A percentile compares a stretch with the other conserved stretches of the same genome.
phyloP scores from a whole-genome alignment of 1,284 basidiomycete species.

The Malassezia pachydermatis region DNA sequence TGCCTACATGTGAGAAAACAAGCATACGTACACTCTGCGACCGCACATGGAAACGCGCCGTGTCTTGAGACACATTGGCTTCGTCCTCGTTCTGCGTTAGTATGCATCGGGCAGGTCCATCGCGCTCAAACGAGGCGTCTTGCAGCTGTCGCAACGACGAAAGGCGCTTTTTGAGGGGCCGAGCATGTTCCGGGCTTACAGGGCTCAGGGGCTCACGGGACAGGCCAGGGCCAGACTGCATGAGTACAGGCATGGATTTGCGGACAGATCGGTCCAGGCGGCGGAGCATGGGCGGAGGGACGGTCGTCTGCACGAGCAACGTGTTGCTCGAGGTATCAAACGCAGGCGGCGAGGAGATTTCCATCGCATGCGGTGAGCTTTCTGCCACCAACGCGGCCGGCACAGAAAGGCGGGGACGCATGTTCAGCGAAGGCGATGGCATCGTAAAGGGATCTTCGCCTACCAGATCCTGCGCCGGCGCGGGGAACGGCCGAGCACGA shows the following conservation, averaged over 20 bases:
- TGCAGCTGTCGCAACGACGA: slow-evolving; percentile 11
- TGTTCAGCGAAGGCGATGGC: slow-evolving; percentile 21
- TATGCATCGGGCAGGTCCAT: slow-evolving; percentile 5
- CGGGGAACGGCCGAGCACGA: slow-evolving; percentile 6
- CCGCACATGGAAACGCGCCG: slow-evolving; percentile 3
- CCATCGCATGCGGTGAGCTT: slow-evolving; percentile 41
- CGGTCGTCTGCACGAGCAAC: not conserved
- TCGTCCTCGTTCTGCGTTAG: not conserved
- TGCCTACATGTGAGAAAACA: not conserved
- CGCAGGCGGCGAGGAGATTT: slow-evolving; percentile 30
- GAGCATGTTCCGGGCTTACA: slow-evolving; percentile 4
- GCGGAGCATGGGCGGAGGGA: not conserved
- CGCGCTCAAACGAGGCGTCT: slow-evolving; percentile 1
- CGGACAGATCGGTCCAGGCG: slow-evolving; percentile 2
- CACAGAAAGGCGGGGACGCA: not conserved
- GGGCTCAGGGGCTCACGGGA: not conserved
- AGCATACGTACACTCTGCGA: slow-evolving; percentile 11
- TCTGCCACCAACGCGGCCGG: slow-evolving; percentile 20
- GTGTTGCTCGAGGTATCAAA: not conserved
- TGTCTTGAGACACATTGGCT: not conserved
- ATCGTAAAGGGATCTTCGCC: slow-evolving; percentile 11
- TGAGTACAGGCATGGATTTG: slow-evolving; percentile 10
- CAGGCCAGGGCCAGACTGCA: not conserved
- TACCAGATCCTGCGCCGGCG: not conserved
- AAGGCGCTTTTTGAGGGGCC: slow-evolving; percentile 11